A percentile compares a stretch with the other conserved stretches of the same genome.
phyloP scores from a whole-genome alignment of 73 alveolate genomes.

The Blepharisma japonicum region DNA sequence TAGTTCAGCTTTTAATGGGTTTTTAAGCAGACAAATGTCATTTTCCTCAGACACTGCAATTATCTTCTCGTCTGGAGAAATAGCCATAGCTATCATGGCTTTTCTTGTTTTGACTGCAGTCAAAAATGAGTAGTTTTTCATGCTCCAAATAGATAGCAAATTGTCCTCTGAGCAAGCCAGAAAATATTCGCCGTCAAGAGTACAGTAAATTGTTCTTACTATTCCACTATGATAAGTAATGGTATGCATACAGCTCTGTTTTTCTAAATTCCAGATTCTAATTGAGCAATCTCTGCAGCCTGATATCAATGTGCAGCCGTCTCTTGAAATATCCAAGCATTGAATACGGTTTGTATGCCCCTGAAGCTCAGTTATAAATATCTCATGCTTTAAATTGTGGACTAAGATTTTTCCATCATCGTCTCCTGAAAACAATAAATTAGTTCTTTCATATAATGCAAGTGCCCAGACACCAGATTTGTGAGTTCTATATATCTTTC shows the following conservation, averaged over 20 bases:
- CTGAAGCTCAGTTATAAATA: not conserved
- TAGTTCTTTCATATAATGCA: not conserved
- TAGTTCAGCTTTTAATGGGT: not conserved
- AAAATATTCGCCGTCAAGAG: not conserved
- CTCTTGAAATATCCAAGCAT: not conserved
- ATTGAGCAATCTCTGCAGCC: not conserved
- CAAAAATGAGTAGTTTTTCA: slow-evolving; percentile 7
- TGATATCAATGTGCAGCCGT: not conserved
- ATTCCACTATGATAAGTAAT: not conserved
- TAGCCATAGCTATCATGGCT: not conserved
- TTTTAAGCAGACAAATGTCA: not conserved
- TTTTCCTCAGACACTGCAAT: not conserved
- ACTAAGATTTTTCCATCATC: not conserved
- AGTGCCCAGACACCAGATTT: too few species aligned
- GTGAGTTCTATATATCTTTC: too few species aligned
- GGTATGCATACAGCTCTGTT: not conserved
- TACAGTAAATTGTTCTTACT: not conserved
- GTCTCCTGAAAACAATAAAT: not conserved
- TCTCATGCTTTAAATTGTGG: not conserved
- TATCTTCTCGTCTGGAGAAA: not conserved
- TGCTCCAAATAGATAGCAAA: not conserved
- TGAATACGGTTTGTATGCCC: not conserved
- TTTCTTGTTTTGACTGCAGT: not conserved
- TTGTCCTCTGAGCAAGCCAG: not conserved
- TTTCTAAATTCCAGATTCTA: not conserved